Evolutionary conservation across 2,329 filamentous ascomycete genomes (phyloP), one percentile per base, ranked within the genome.

Genomic region (Lachnellula subtilissima): DNA sequence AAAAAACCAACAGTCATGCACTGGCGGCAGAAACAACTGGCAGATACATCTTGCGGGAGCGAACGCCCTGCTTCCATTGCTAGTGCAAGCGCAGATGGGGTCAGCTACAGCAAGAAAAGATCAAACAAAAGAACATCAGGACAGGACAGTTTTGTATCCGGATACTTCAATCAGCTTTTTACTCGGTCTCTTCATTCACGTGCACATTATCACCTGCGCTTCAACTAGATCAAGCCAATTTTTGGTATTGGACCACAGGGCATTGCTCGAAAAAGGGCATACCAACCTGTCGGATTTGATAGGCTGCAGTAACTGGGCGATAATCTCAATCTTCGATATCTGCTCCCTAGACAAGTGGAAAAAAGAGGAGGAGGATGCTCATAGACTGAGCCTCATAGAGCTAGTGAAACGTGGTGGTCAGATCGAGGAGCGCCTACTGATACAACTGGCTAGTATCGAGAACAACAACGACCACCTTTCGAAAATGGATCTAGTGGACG

Each of bases 271-370:
- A 22, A 45, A 3, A 12, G 15, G 19, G 22, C 14, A 22, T 2
- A 17, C 37, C 22, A 7, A 50, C 28, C 19, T 23, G 43, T 37
- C 43, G 45, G 45, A 25, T 19, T 6, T 50, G n/a, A 46, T 14
- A 14, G 53, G 53, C 36, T 55, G 53, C 22, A 22, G n/a, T 6
- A 51, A 55, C 25, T 39, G 12, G 17, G 39, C 39, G 14, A 51
- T 55, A 14, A n/a, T 36, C 14, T 37, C 51, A 14, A 51, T 51
- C 28, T 25, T 32, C 8, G 48, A 55, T 12, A 52, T 55, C 22
- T 51, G 48, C 2, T 25, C 6, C 25, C 28, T 55, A 37, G 53
- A 55, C 25, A 51, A n/a, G 8, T 55, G 53, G 53, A 55, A 46
- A 22, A 51, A 39, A 15, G 39, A 51, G n/a, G 48, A 37, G 15